Percentiles rank a stretch among this genome's conserved stretches.
phyloP scores from a whole-genome alignment of 495 filamentous ascomycete genomes.

The Penicillium canescens region DNA sequence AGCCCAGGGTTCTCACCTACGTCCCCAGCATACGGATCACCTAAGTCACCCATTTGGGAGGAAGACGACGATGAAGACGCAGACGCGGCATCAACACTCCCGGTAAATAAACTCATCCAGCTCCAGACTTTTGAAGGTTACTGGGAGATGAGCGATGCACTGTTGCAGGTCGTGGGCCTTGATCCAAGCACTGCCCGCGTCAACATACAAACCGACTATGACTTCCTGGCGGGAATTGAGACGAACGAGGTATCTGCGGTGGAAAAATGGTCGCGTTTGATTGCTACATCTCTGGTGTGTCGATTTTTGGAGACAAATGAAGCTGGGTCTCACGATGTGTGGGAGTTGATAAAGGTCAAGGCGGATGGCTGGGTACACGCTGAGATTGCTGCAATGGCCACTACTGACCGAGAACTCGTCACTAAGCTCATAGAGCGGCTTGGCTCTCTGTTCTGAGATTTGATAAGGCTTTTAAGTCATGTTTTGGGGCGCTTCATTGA shows the following conservation, averaged over 20 bases:
- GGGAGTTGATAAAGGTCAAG: constrained; percentile 2
- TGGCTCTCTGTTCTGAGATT: too few relatives aligned
- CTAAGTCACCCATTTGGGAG: neutral
- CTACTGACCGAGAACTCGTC: too few relatives aligned
- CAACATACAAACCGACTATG: neutral
- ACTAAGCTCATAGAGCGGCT: too few relatives aligned
- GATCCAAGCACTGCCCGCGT: neutral
- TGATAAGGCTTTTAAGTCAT: too few relatives aligned
- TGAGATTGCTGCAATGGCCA: too few relatives aligned
- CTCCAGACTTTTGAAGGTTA: constrained; percentile 2
- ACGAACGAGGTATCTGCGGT: neutral
- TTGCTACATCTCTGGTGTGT: neutral
- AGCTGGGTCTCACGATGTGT: neutral
- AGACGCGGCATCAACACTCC: neutral
- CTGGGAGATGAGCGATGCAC: constrained; percentile 5
- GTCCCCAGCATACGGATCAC: neutral
- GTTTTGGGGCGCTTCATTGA: too few relatives aligned
- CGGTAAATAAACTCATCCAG: neutral
- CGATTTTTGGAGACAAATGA: neutral
- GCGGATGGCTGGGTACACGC: constrained; percentile 1
- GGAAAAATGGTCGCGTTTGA: neutral
- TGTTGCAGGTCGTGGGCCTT: neutral
- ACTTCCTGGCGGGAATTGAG: neutral
- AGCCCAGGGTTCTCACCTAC: neutral
- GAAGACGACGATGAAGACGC: neutral